Percentiles rank a stretch among this genome's conserved stretches.
phyloP scores from a whole-genome alignment of 2,329 filamentous ascomycete species.

The Talaromyces sp. region DNA sequence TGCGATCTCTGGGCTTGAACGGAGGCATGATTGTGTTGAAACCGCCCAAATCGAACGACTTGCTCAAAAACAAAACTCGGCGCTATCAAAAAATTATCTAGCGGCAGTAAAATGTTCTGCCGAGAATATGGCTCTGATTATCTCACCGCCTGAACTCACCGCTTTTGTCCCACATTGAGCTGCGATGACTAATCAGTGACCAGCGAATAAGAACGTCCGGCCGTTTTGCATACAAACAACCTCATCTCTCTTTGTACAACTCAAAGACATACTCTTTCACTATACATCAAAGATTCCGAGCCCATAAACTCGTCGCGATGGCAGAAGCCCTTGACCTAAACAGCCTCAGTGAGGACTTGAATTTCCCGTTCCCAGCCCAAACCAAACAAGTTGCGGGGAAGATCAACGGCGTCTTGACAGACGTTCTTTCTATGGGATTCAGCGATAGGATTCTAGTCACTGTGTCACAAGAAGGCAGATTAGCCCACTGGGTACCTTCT shows the following conservation, averaged over 20 bases:
- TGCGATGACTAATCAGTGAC: not conserved
- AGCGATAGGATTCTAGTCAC: slow-evolving; percentile 89
- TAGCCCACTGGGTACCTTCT: slow-evolving; percentile 82
- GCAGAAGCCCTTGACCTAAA: slow-evolving; percentile 27
- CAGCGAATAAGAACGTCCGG: slow-evolving; percentile 4
- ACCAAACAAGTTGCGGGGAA: slow-evolving; percentile 60
- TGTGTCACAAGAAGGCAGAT: slow-evolving; percentile 76
- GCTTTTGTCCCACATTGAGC: slow-evolving; percentile 7
- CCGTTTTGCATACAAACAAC: not conserved
- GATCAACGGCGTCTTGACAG: slow-evolving; percentile 68
- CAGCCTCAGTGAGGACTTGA: slow-evolving; percentile 42
- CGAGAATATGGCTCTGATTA: not conserved
- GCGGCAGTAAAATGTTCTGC: slow-evolving; percentile 29
- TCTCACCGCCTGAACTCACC: slow-evolving; percentile 28
- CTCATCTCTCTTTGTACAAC: not conserved
- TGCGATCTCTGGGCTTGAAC: slow-evolving; percentile 58
- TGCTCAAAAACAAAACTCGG: slow-evolving; percentile 22
- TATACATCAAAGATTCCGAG: not conserved
- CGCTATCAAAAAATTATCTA: slow-evolving; percentile 19
- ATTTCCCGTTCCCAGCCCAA: slow-evolving; percentile 65
- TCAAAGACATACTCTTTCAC: not conserved
- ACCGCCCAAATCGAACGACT: slow-evolving; percentile 1
- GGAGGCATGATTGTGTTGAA: slow-evolving; percentile 40
- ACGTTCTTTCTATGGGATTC: slow-evolving; percentile 72
- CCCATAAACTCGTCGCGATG: slow-evolving; percentile 24